Base-by-base conservation (phyloP, 805 yeast species). In the Cyberlindnera mississippiensis region DNA sequence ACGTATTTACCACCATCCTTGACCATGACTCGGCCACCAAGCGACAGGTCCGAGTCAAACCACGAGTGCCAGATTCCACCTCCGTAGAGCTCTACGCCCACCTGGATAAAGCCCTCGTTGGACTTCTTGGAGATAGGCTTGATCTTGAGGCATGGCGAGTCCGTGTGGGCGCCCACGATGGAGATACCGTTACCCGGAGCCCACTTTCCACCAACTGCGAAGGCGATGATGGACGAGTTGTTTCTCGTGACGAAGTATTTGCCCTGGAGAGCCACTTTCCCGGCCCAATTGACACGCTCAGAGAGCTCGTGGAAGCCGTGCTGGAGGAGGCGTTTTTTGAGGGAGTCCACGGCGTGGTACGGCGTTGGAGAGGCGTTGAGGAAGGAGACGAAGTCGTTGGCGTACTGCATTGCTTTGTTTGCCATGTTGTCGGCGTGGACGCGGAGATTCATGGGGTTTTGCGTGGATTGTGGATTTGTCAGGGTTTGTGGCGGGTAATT, bases 61-160 rank as follows among this genome's bases (percentile, higher is more conserved):
- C 98, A 91, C 5, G 96, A 78, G 60, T 87, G 96, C 80, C 97
- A 93, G 41, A 90, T 80, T 38, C 96, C 93, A 28, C 98, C 98
- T 42, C 99, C 98, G 57, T 91, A 91, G 37, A 82, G 77, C 63
- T 93, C 98, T 9, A 93, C 95, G 29, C 96, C 98, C 15, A 93
- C 79, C 61, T 90, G 96, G 41, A 79, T 73, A 56, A 80, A 91
- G 1, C 95, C 95, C 53, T 85, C 90, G 14, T 71, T 67, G 10
- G 67, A 62, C 51, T 76, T 77, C 57, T 81, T 79, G 18, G 96
- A 85, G 24, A 84, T 70, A 11, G 99, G 99, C 66, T 91, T 93
- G 51, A 91, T 77, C 59, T 95, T 75, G 50, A 91, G 70, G 26
- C 87, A 80, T 10, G 98, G 98, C 4, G 96, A 85, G 62, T 91